Evolutionary conservation across 208 protist species (phyloP), one percentile per base, ranked within the genome.

Genomic region (Wallacemonas collosoma): DNA sequence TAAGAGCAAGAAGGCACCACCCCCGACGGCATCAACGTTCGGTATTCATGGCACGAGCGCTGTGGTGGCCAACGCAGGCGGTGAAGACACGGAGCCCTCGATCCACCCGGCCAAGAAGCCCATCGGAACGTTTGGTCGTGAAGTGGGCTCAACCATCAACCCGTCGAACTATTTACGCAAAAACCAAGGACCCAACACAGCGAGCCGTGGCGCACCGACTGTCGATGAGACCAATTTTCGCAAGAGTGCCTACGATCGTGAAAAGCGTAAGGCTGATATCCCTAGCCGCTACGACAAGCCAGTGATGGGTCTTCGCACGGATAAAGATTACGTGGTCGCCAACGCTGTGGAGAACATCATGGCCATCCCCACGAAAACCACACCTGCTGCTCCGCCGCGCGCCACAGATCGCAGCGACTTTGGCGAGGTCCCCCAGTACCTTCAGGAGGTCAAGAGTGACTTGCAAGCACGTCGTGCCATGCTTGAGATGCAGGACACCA

Each of bases 261-360:
- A 77, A 8, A 93, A 89, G 72, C 39, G 48, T 8, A 95, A 95
- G 74, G 75, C 80, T 39, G 82, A 90, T 61, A 82, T 97, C 12
- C 90, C 93, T 6, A 74, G 72, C 72, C 85, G 88, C 36, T 58
- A 88, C 51, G 95, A 98, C 53, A 87, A 82, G 60, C 97, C 97
- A 0, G 86, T 98, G 43, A 96, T 98, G 90, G 95, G 95, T 0
- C 72, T 98, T 9, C 95, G 87, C 53, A 96, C 93, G 1, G 88
- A 98, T 41, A 98, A 98, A 78, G 97, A 98, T 68, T 98, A 93
- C 73, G 93, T 98, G 8, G 83, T 98, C 14, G 89, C 90, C 15
- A 98, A 98, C 73, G 95, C 97, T 7, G 97, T 98, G 3, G 95
- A 98, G 57, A 97, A 88, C 71, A 93, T 95, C 69, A 68, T 97